Percentiles rank a stretch among this genome's conserved stretches.
These are phyloP conservation scores for Trebouxia sp. DNA, from an alignment of 139 green algal genomes.

Conservation along the genomic window DNA sequence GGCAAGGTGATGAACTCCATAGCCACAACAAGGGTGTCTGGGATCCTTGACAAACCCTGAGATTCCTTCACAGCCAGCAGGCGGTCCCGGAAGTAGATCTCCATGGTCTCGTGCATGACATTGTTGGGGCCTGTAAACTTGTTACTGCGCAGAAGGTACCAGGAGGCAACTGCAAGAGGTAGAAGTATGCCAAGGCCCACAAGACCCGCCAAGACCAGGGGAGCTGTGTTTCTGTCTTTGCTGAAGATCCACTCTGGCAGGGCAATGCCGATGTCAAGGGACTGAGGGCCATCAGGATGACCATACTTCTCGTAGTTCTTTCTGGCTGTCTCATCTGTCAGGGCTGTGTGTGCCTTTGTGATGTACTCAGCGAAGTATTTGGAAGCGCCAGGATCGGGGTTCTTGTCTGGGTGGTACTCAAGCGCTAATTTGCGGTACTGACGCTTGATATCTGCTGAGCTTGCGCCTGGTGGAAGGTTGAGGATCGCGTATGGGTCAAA, in stretches of 20 bases:
- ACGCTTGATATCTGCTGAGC: conserved; percentile 77
- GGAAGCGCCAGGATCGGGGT: conserved; percentile 80
- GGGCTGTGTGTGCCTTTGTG: conserved; percentile 75
- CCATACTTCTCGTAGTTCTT: conserved; percentile 92
- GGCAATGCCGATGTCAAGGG: conserved; percentile 73
- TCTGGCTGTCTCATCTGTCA: conserved; percentile 75
- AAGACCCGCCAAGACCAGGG: conserved; percentile 72
- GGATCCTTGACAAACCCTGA: conserved; percentile 76
- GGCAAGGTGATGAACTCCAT: conserved; percentile 84
- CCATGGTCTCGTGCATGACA: conserved; percentile 75
- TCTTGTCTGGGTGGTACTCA: conserved; percentile 93
- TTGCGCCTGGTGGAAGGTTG: conserved; percentile 53
- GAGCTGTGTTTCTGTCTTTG: conserved; percentile 77
- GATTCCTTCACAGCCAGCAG: conserved; percentile 81
- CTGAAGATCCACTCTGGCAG: conserved; percentile 87
- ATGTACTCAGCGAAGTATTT: conserved; percentile 87
- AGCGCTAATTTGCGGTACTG: conserved; percentile 62
- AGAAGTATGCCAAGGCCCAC: conserved; percentile 81
- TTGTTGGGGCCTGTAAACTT: conserved; percentile 69
- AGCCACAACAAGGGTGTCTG: conserved; percentile 84
- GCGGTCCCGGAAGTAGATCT: conserved; percentile 53
- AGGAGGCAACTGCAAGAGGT: conserved; percentile 69
- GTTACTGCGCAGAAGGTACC: conserved; percentile 75
- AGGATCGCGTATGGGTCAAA: conserved; percentile 95
- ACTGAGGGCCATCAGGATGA: conserved; percentile 85